Evolutionary conservation across 2,329 filamentous ascomycete genomes (phyloP).

Genomic region (Cercospora beticola): DNA sequence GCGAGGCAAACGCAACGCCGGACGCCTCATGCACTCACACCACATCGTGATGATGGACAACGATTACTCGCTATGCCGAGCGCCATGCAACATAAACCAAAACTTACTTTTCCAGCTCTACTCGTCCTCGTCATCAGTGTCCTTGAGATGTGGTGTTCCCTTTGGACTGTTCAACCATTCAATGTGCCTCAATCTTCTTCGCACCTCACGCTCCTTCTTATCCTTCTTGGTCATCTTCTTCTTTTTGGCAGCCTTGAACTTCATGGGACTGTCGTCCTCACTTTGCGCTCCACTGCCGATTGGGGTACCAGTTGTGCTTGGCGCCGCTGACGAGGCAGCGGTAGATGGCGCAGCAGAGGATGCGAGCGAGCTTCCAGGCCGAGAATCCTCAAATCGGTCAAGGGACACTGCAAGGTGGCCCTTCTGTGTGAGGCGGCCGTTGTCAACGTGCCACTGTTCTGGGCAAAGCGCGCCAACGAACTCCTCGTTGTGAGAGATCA

Average conservation of each 20-base stretch:
- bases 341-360: conserved; percentile 65
- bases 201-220: conserved; percentile 86
- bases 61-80: conserved; percentile 3
- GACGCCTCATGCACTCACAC: conserved; percentile 4
- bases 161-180: conserved; percentile 69
- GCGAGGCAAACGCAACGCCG: not conserved
- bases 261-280: conserved; percentile 83
- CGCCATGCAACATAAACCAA: conserved; percentile 14
- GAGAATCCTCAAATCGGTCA: conserved; percentile 84
- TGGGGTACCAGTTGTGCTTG: conserved; percentile 37
- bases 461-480: conserved; percentile 94
- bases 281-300: conserved; percentile 34
- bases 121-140: conserved; percentile 71
- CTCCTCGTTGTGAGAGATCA: conserved; percentile 99
- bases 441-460: conserved; percentile 93
- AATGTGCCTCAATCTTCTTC: conserved; percentile 80
- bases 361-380: conserved; percentile 65
- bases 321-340: conserved; percentile 42
- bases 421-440: conserved; percentile 82
- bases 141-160: conserved; percentile 73
- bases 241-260: conserved; percentile 92
- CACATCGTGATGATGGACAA: conserved; percentile 5
- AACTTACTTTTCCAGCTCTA: conserved; percentile 20
- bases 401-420: conserved; percentile 70
- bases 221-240: conserved; percentile 99